Evolutionary conservation across 2,329 filamentous ascomycete species (phyloP).

Genomic region (Stachybotrys chartarum): DNA sequence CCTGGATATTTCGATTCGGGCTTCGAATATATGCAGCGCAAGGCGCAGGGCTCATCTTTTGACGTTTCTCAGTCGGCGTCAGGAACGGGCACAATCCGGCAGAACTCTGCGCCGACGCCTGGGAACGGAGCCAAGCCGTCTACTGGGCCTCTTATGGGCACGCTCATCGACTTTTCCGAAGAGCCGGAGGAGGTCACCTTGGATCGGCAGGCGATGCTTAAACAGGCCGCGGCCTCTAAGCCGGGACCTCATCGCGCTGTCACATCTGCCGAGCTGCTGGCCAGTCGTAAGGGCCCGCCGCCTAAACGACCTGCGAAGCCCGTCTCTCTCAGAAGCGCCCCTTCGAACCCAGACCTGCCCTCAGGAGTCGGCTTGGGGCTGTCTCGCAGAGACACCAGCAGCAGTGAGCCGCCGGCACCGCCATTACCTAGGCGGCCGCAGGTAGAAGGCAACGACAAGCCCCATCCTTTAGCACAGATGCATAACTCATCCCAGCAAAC

Average conservation of each 20-base stretch:
- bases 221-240: constrained; percentile 17
- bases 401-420: constrained; percentile 15
- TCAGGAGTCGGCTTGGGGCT: constrained; percentile 1
- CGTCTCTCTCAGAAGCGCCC: constrained; percentile 39
- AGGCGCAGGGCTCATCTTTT: constrained; percentile 14
- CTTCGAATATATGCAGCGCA: constrained; percentile 22
- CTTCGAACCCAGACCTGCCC: constrained; percentile 21
- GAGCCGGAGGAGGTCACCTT: constrained; percentile 34
- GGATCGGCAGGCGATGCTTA: constrained; percentile 24
- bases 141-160: constrained; percentile 41
- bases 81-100: constrained; percentile 13
- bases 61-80: constrained; percentile 12
- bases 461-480: constrained; percentile 33
- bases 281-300: constrained; percentile 33
- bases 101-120: constrained; percentile 13
- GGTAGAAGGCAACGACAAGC: constrained; percentile 11
- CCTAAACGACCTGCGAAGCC: constrained; percentile 54
- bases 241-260: constrained; percentile 6
- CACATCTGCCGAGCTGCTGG: constrained; percentile 21
- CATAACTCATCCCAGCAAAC: constrained; percentile 31
- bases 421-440: constrained; percentile 27
- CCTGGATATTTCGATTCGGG: constrained; percentile 70
- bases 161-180: constrained; percentile 54
- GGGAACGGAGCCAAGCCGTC: constrained; percentile 15
- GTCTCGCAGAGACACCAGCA: constrained; percentile 5